Conservation (phyloP, 176 grass and related monocot species). For the Bolboschoenus planiculmis region DNA sequence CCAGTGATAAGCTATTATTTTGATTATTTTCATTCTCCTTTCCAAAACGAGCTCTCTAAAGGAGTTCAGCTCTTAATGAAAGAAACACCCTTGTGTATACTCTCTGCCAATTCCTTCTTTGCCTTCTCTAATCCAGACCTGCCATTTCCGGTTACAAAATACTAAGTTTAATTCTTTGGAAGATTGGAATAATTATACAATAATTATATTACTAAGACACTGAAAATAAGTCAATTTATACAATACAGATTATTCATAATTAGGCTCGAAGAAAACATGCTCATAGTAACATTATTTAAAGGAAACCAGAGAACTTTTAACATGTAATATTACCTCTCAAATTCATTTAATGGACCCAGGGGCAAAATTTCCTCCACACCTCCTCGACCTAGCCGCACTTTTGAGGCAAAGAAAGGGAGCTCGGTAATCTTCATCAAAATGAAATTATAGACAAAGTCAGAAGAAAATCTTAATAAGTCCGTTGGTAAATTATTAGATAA, state of each 20-base stretch:
- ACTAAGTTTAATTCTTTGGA: background rate
- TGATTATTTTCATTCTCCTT: background rate
- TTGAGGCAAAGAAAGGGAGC: slow-evolving; percentile 78
- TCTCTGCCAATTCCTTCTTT: slow-evolving; percentile 60
- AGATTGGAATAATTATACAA: slow-evolving; percentile 23
- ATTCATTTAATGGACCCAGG: slow-evolving; percentile 68
- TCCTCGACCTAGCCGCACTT: slow-evolving; percentile 50
- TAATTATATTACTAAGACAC: background rate
- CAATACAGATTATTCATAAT: slow-evolving; percentile 5
- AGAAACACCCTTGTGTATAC: slow-evolving; percentile 76
- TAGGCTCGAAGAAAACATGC: slow-evolving; percentile 6
- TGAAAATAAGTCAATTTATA: background rate
- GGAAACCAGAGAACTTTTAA: background rate
- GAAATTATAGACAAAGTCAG: slow-evolving; percentile 15
- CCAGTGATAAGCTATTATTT: background rate
- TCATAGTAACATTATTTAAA: background rate
- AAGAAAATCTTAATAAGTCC: background rate
- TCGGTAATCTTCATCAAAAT: slow-evolving; percentile 59
- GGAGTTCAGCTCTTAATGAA: slow-evolving; percentile 52
- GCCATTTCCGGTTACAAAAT: slow-evolving; percentile 19
- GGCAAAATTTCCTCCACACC: slow-evolving; percentile 73
- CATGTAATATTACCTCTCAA: slow-evolving; percentile 43
- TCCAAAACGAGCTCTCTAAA: background rate
- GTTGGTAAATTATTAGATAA: background rate
- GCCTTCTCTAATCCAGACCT: slow-evolving; percentile 73